A percentile compares a stretch with the other conserved stretches of the same genome.
Evolutionary conservation across 352 stramenopile species (phyloP).

Genomic region (Phytophthora hybrid): DNA sequence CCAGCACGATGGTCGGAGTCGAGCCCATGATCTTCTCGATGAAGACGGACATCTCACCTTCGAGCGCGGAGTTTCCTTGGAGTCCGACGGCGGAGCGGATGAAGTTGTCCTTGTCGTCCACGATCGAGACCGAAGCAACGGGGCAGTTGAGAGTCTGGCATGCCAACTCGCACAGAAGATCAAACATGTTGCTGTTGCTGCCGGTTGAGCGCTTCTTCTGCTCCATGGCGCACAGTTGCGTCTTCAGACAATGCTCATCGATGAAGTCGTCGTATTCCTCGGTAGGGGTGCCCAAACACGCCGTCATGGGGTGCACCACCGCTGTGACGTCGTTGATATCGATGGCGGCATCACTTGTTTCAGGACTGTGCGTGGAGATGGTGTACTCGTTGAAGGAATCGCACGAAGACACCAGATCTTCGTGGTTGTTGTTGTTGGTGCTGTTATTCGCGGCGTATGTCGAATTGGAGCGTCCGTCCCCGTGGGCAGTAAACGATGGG

Average conservation of each 20-base stretch:
- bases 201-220: constrained; percentile 51
- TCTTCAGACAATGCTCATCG: constrained; percentile 61
- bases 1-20: constrained; percentile 75
- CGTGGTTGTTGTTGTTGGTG: constrained; percentile 33
- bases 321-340: constrained; percentile 44
- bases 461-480: constrained; percentile 32
- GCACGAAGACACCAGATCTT: constrained; percentile 13
- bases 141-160: constrained; percentile 85
- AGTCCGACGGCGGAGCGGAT: constrained; percentile 64
- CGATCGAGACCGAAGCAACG: constrained; percentile 79
- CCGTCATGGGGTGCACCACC: constrained; percentile 48
- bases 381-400: constrained; percentile 40
- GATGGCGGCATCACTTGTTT: constrained; percentile 13
- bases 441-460: constrained; percentile 25
- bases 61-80: constrained; percentile 55
- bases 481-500: constrained; percentile 1
- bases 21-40: constrained; percentile 86
- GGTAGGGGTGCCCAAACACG: constrained; percentile 26
- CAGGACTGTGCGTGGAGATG: constrained; percentile 19
- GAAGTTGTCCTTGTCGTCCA: constrained; percentile 58
- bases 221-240: constrained; percentile 63
- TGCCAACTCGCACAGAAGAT: constrained; percentile 80
- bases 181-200: constrained; percentile 79
- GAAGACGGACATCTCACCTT: constrained; percentile 69
- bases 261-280: constrained; percentile 76